phyloP scores from a whole-genome alignment of 441 rosid species.

The Pelargonium fulgidum region DNA sequence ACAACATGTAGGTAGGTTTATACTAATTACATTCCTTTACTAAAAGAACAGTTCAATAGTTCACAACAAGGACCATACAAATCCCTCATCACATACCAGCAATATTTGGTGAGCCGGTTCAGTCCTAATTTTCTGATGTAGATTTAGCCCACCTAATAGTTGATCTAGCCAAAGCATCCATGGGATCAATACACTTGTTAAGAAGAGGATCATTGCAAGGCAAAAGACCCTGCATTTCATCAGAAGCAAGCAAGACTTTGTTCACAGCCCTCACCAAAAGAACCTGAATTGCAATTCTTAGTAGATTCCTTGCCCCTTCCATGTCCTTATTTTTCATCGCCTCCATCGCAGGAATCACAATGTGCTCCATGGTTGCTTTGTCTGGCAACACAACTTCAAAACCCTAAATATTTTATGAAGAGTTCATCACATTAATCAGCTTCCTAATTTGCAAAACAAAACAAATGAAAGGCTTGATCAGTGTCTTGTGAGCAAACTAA shows the following conservation, averaged over 20 bases:
- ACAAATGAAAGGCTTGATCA: background rate
- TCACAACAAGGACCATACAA: background rate
- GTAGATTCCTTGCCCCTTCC: conserved; percentile 63
- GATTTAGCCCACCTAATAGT: conserved; percentile 51
- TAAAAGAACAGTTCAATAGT: no score
- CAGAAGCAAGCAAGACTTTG: conserved; percentile 54
- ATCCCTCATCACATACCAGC: background rate
- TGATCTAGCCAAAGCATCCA: conserved; percentile 60
- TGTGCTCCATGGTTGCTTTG: conserved; percentile 71
- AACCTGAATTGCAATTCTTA: conserved; percentile 69
- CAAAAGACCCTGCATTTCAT: conserved; percentile 49
- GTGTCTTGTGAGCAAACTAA: no score
- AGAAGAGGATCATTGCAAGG: conserved; percentile 69
- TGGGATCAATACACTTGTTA: conserved; percentile 61
- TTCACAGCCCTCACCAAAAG: conserved; percentile 66
- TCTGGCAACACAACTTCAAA: conserved; percentile 73
- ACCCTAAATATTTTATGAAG: conserved; percentile 32
- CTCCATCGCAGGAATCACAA: conserved; percentile 52
- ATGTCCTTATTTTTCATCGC: conserved; percentile 55
- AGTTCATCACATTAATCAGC: background rate
- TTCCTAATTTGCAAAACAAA: background rate
- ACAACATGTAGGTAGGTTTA: no score
- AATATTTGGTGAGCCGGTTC: background rate
- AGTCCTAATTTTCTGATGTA: conserved; percentile 1
- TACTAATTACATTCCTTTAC: no score